These are phyloP conservation scores for Coemansia sp. DNA, from an alignment of 192 early-diverging fungal species.

Conservation along the genomic window DNA sequence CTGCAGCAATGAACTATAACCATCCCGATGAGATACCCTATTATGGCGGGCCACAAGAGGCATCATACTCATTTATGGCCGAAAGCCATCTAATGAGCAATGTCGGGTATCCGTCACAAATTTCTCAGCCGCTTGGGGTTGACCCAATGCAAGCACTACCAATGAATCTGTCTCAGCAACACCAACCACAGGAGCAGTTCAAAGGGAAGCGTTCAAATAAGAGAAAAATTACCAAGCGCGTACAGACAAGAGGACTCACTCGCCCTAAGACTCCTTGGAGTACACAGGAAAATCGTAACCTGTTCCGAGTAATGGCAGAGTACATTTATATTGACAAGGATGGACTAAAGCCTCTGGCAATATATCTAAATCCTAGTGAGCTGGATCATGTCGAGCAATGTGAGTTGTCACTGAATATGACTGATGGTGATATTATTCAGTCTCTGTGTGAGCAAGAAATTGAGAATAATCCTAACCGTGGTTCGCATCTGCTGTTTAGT, in stretches of 20 bases:
- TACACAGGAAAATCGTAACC: slow-evolving; percentile 18
- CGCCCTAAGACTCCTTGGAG: slow-evolving; percentile 48
- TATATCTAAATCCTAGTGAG: slow-evolving; percentile 39
- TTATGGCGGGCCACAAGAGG: neutral
- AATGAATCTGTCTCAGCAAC: too few species aligned
- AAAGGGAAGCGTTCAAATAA: neutral
- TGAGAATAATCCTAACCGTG: slow-evolving; percentile 27
- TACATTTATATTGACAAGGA: slow-evolving; percentile 46
- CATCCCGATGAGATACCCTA: slow-evolving; percentile 5
- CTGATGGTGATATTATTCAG: slow-evolving; percentile 26
- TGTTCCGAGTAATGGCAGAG: slow-evolving; percentile 50
- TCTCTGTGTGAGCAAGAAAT: slow-evolving; percentile 25
- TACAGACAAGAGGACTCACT: neutral
- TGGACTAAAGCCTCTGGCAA: slow-evolving; percentile 40
- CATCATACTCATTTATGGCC: slow-evolving; percentile 1
- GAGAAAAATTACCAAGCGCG: neutral
- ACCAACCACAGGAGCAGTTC: neutral
- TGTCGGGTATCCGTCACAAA: too few species aligned
- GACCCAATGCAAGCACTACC: too few species aligned
- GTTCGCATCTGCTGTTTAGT: slow-evolving; percentile 28
- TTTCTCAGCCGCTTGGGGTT: too few species aligned
- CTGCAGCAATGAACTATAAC: slow-evolving; percentile 14
- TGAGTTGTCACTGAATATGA: slow-evolving; percentile 19
- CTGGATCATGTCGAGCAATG: slow-evolving; percentile 36
- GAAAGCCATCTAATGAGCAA: neutral